Evolutionary conservation across 192 early-diverging fungal genomes (phyloP).

Genomic region (Entomortierella parvispora): DNA sequence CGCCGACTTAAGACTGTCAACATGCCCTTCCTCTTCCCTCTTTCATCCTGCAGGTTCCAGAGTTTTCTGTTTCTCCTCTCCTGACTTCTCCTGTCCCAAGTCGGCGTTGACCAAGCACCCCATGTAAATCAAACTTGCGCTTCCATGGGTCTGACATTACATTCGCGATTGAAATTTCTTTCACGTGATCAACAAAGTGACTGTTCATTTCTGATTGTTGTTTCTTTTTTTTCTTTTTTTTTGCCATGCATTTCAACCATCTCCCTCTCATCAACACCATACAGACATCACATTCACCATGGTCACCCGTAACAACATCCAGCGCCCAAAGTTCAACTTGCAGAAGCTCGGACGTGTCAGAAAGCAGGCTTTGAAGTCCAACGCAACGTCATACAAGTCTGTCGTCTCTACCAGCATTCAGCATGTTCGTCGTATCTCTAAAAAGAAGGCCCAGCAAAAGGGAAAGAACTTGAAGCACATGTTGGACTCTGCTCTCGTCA

Average conservation of each 20-base stretch:
- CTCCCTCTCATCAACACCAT: background rate
- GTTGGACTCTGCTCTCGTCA: conserved; percentile 38
- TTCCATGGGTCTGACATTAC: too few relatives aligned
- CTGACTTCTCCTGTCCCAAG: too few relatives aligned
- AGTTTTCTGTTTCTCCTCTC: too few relatives aligned
- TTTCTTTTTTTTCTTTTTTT: too few relatives aligned
- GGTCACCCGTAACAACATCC: conserved; percentile 53
- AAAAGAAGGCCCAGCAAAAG: conserved; percentile 52
- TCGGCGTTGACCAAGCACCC: too few relatives aligned
- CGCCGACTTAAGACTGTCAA: too few relatives aligned
- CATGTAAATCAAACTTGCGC: too few relatives aligned
- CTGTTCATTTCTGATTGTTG: too few relatives aligned
- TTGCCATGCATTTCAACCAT: background rate
- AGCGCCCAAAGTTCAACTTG: conserved; percentile 47
- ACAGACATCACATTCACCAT: conserved; percentile 13
- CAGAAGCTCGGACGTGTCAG: conserved; percentile 53
- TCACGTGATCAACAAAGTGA: too few relatives aligned
- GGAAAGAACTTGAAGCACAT: conserved; percentile 25
- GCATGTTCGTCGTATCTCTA: conserved; percentile 49
- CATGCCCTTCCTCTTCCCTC: too few relatives aligned
- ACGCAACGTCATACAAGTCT: conserved; percentile 50
- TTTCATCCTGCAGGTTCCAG: too few relatives aligned
- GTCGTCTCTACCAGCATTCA: conserved; percentile 44
- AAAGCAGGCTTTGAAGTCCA: conserved; percentile 49
- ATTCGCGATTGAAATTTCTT: too few relatives aligned